These are phyloP conservation scores for Falciphora oryzae DNA, from an alignment of 2,329 filamentous ascomycete species.

Conservation along the genomic window DNA sequence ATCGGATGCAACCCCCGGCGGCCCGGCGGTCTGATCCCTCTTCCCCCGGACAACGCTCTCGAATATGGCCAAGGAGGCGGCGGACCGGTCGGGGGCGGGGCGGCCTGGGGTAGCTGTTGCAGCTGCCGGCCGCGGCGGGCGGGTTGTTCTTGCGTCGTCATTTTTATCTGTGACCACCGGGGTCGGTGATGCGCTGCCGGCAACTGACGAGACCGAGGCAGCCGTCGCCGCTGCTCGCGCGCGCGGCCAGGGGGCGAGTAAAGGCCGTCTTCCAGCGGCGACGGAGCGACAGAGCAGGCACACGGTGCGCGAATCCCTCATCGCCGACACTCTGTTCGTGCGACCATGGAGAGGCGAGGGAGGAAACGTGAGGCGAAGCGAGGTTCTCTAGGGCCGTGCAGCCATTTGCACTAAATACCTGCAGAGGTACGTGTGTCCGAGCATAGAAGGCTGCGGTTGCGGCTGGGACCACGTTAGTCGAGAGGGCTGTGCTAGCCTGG, in stretches of 20 bases:
- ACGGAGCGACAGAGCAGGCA: slow-evolving; percentile 17
- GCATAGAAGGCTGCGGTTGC: background rate
- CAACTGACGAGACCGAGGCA: background rate
- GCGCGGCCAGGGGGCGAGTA: background rate
- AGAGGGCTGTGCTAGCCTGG: too few species aligned
- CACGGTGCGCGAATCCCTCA: slow-evolving; percentile 16
- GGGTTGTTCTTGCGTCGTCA: background rate
- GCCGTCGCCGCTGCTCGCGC: background rate
- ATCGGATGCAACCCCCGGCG: slow-evolving; percentile 6
- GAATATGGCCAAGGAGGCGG: slow-evolving; percentile 14
- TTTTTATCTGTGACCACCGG: background rate
- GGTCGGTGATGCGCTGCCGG: background rate
- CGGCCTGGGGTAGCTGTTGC: too few species aligned
- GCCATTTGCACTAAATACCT: background rate
- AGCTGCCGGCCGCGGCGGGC: background rate
- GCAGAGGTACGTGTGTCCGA: background rate
- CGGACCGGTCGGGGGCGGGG: background rate
- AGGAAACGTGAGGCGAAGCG: background rate
- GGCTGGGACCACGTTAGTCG: background rate
- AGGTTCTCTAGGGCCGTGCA: background rate
- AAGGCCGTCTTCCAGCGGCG: slow-evolving; percentile 7
- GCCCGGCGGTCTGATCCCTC: slow-evolving; percentile 1
- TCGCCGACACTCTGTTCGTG: slow-evolving; percentile 2
- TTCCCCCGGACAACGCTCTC: slow-evolving; percentile 16
- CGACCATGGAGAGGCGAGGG: background rate